phyloP scores from a whole-genome alignment of 805 yeast genomes.

The Saturnispora quitensis region DNA sequence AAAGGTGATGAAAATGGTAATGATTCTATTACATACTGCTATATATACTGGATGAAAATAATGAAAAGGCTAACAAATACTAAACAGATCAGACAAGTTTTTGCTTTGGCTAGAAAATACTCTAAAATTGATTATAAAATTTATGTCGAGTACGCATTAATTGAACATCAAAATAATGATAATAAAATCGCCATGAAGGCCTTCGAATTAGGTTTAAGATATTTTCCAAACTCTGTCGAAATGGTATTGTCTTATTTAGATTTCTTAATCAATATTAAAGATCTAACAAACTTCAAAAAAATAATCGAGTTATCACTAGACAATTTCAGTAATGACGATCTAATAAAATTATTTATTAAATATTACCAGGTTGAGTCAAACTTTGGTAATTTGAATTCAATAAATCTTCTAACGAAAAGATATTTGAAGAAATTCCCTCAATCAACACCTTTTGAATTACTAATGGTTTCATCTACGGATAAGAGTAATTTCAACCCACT shows the following conservation, averaged over 20 bases:
- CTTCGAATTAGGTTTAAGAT: conserved; percentile 69
- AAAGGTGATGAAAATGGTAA: background rate
- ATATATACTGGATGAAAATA: conserved; percentile 61
- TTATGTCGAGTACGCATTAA: conserved; percentile 70
- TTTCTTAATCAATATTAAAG: conserved; percentile 60
- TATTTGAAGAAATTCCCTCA: conserved; percentile 59
- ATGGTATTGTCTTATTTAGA: conserved; percentile 64
- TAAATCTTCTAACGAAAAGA: conserved; percentile 56
- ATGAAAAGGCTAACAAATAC: conserved; percentile 43
- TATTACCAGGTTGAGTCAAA: conserved; percentile 62
- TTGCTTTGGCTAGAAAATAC: conserved; percentile 60
- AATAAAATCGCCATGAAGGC: conserved; percentile 63
- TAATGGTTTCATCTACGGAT: conserved; percentile 15
- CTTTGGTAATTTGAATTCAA: conserved; percentile 61
- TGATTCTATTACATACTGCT: conserved; percentile 47
- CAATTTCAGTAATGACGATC: conserved; percentile 31
- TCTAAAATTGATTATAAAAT: conserved; percentile 61
- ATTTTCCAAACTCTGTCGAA: conserved; percentile 39
- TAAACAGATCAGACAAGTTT: conserved; percentile 59
- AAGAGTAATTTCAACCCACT: conserved; percentile 25
- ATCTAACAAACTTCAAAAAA: conserved; percentile 64
- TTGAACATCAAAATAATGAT: conserved; percentile 67
- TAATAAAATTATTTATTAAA: conserved; percentile 42
- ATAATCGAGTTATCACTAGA: conserved; percentile 71
- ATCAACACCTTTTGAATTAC: conserved; percentile 30